Evolutionary conservation across 768 basidiomycete genomes (phyloP).

Genomic region (Russula brevipes): DNA sequence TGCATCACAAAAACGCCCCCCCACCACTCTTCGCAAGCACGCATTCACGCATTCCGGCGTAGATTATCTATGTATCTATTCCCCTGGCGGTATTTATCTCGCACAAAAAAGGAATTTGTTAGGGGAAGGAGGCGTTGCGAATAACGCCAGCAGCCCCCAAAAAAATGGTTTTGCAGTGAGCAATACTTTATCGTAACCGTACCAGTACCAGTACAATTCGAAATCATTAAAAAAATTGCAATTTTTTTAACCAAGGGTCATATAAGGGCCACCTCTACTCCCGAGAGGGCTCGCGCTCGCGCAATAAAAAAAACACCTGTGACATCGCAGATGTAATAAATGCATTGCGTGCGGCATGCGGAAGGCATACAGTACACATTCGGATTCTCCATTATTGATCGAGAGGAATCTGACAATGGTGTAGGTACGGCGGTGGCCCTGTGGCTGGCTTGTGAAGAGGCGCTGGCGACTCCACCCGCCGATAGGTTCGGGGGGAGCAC

Average conservation of each 20-base stretch:
- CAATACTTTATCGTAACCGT: slow-evolving; percentile 15
- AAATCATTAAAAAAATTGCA: not conserved
- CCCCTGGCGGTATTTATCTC: slow-evolving; percentile 22
- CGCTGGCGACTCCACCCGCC: no score
- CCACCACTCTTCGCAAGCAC: slow-evolving; percentile 10
- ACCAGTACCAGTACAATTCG: slow-evolving; percentile 7
- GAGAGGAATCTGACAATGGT: no score
- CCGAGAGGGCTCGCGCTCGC: no score
- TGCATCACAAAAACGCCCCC: slow-evolving; percentile 6
- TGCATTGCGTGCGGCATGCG: no score
- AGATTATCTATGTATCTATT: slow-evolving; percentile 24
- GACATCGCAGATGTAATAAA: no score
- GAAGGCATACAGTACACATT: no score
- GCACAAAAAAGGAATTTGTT: slow-evolving; percentile 17
- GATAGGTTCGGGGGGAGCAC: no score
- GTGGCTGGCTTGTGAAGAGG: no score
- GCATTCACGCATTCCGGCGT: slow-evolving; percentile 11
- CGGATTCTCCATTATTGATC: no score
- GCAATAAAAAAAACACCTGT: no score
- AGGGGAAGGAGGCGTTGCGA: not conserved
- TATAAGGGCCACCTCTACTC: not conserved
- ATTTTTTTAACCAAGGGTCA: slow-evolving; percentile 2
- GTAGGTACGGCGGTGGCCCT: no score
- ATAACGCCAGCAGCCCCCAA: not conserved
- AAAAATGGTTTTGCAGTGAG: slow-evolving; percentile 10